These are phyloP conservation scores for Colletotrichum scovillei DNA, from an alignment of 2,329 filamentous ascomycete genomes.

Conservation along the genomic window DNA sequence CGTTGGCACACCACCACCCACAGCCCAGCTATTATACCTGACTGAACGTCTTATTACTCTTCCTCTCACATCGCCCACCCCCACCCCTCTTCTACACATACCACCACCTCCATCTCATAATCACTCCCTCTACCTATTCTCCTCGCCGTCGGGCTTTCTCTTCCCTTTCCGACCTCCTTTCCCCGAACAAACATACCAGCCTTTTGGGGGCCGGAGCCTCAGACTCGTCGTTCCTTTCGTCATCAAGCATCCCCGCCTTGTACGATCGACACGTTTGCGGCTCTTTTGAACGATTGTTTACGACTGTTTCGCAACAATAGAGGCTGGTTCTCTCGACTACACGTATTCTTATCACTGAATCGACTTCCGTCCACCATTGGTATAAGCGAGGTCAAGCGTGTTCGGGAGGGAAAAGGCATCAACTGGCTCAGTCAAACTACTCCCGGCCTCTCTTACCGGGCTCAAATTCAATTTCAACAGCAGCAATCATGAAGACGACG, in stretches of 20 bases:
- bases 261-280: background rate
- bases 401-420: background rate
- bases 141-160: background rate
- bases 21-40: background rate
- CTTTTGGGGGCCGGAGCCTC: constrained; percentile 8
- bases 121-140: background rate
- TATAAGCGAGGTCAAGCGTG: background rate
- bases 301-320: background rate
- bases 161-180: background rate
- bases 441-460: too few relatives aligned
- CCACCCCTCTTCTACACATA: too few relatives aligned
- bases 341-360: background rate
- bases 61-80: background rate
- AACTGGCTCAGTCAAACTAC: too few relatives aligned
- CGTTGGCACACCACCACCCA: background rate
- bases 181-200: background rate
- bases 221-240: background rate
- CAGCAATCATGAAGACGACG: constrained; percentile 4
- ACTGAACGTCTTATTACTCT: background rate
- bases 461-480: background rate
- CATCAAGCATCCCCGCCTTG: background rate
- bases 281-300: background rate
- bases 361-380: too few relatives aligned
- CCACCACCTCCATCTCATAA: background rate
- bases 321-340: constrained; percentile 31